phyloP scores from a whole-genome alignment of 164 flowering plant species.

The Echeveria elegans region DNA sequence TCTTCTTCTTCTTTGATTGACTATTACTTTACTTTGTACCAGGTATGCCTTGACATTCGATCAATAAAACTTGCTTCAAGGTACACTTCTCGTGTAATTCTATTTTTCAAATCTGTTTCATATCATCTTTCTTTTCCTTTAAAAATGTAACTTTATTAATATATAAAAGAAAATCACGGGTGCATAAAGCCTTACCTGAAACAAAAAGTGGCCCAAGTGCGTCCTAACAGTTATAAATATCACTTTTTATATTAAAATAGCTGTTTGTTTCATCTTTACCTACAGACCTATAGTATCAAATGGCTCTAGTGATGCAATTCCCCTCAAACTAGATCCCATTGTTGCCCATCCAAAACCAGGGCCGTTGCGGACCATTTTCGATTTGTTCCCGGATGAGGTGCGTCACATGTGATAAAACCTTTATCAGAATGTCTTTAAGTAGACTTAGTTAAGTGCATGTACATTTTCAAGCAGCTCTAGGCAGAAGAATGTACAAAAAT shows the following conservation, averaged over 20 bases:
- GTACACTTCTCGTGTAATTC: conserved; percentile 25
- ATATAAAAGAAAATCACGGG: no score
- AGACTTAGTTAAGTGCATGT: background rate
- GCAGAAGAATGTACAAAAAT: background rate
- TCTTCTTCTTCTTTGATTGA: background rate
- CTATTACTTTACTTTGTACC: conserved; percentile 18
- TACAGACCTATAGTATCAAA: conserved; percentile 38
- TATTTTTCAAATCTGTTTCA: background rate
- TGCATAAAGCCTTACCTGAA: no score
- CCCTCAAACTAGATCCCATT: conserved; percentile 79
- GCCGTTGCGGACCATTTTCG: conserved; percentile 78
- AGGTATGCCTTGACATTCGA: conserved; percentile 91
- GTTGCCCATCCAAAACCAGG: conserved; percentile 94
- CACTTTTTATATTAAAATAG: background rate
- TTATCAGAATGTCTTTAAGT: background rate
- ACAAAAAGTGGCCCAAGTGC: background rate
- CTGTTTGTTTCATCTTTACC: background rate
- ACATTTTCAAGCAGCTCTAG: background rate
- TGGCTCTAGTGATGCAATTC: conserved; percentile 62
- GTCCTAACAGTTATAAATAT: background rate
- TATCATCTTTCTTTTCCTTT: background rate
- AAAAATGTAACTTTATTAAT: no score
- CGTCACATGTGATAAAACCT: conserved; percentile 12
- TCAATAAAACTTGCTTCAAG: conserved; percentile 62
- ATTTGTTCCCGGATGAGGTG: conserved; percentile 83